Base-by-base conservation (phyloP, 257 asterid genomes). In the Dorcoceras hygrometricum region DNA sequence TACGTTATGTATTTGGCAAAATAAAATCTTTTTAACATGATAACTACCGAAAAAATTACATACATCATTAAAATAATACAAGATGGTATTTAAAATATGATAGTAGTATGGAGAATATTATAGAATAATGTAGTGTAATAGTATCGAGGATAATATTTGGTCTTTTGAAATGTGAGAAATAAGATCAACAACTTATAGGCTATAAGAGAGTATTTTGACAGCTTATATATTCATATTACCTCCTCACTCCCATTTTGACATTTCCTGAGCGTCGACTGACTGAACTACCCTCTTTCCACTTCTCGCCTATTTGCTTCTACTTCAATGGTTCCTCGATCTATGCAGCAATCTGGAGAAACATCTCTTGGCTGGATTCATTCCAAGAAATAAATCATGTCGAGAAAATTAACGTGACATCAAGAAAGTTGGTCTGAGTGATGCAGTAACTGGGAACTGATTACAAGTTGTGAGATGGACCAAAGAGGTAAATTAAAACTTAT, bases 401-500 rank as follows among this genome's bases (percentile, higher is more conserved):
- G 28, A 9, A 36, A 26, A 57, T 4, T 31, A 51, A 27, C 4
- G 8, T 66, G 14, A 19, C 16, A 20, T 8, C 22, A 24, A 16
- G 63, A 57, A 25, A 36, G 23, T 77, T 72, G 50, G 46, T 34
- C 46, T 34, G 46, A 34, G 8, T 9, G 46, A 9, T 34, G 16
- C 46, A 29, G 54, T 63, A 23, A 31, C 39, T 54, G 27, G 68
- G 67, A 74, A n/a, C 67, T 34, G 54, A 59, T 18, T 0, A 7
- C 34, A 6, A 29, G 34, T 5, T 6, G n/a, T 19, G 27, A 50
- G 24, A 24, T 12, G 23, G 48, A 68, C 70, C 36, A 58, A 72
- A 25, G 57, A 51, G 58, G 25, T 43, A 26, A 48, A 54, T 81
- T 84, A 89, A 77, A 87, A 89, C 72, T 78, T 85, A 63, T 89